Evolutionary conservation across 331 rosid species (phyloP), one percentile per base, ranked within the genome.

Genomic region (Saraca asoca): DNA sequence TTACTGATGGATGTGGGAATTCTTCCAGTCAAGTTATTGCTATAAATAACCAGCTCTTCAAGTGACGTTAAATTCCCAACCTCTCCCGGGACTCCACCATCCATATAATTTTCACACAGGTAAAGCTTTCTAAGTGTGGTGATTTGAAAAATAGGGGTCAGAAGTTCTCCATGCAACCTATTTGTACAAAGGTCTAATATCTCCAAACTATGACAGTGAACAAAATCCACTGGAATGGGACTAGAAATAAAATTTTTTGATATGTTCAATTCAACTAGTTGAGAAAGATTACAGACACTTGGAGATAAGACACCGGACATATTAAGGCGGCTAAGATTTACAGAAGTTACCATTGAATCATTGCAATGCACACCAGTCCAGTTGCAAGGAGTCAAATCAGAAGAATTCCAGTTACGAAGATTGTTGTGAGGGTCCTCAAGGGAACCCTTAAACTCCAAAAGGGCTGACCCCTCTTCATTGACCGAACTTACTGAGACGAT

Each of bases 181-280:
- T 87, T 87, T 31, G 95, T 87, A 70, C 91, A 85, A 45, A 87
- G 83, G 83, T 87, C 95, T 64, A 87, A 67, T 53, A 79, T 59
- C 81, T 80, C 85, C 15, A 87, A 75, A 55, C 78, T 79, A 71
- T 20, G 71, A 56, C 95, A 87, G 18, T 65, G 20, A 65, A 53
- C 83, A 69, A 87, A 72, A 68, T 49, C 83, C 6, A 58, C 66
- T 56, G 85, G 82, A 80, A 87, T 71, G 6, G 80, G 76, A 33
- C 88, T 91, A 51, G 81, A 85, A 57, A 87, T 20, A 74, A 85
- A 82, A 57, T 87, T 87, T 48, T 67, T 82, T 24, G 95, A 85
- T 34, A 82, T 49, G 55, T 87, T 87, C 64, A 87, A 70, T 75
- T 85, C 81, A 69, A 63, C 54, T 24, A 87, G 72, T 54, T 70